Base-by-base conservation (phyloP, 495 filamentous ascomycete genomes). In the Physcia stellaris region DNA sequence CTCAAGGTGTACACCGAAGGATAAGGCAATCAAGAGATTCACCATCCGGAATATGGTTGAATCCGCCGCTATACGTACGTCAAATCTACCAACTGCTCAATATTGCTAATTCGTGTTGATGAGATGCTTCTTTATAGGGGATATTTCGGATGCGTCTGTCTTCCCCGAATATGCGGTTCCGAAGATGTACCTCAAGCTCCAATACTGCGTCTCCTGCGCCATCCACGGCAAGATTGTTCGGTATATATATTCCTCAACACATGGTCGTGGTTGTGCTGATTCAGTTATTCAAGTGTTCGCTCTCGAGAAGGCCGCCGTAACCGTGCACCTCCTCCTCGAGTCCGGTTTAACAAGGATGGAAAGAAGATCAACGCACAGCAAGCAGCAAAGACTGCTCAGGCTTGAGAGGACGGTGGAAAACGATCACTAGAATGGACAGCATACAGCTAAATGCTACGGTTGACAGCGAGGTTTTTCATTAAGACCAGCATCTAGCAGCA, bases 1-100 rank as follows among this genome's bases (percentile, higher is more conserved):
- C 80, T 92, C 86, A 60, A 79, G 90, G 75, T 99, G 90, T 80
- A 90, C 83, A 28, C 90, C 90, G 60, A 99, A 99, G 79, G 90
- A 99, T 62, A 99, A 99, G 80, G 92, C 90, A 54, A 96, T 99
- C 75, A 99, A 99, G 86, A 77, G 90, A 68, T 99, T 99, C 76
- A 99, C 90, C 64, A 96, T 99, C 78, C 80, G 90, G 64, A 98
- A 98, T 79, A 98, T 98, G 92, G 90, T 99, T 50, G 90, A 99
- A 71, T 93, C 86, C 46, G 90, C 90, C 51, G 90, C 90, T 60
- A 95, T 99, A 66, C 90, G 92, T 98, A 86, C 64, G 87, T 86
- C 56, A 37, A 84, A 54, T 33, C 39, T 37, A 27, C 36, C 17
- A 24, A 24, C 4, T 17, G 31, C 12, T 18, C 11, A n/a, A 10